These are phyloP conservation scores for Termitomyces sp. DNA, from an alignment of 768 basidiomycete species.

Conservation along the genomic window DNA sequence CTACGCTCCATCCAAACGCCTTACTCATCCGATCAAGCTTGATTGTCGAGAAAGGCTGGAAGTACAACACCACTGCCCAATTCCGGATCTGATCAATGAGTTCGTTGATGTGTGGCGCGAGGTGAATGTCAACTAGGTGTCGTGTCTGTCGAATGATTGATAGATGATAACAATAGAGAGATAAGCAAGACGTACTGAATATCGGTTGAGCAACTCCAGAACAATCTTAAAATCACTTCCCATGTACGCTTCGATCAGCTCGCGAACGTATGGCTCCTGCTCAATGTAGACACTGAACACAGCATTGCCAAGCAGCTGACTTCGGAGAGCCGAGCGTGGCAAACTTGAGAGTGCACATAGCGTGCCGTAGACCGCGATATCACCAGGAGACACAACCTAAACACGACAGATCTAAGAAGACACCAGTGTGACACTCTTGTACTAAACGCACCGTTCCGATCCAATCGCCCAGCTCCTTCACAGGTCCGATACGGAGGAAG, in stretches of 20 bases:
- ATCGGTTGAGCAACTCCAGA: constrained; percentile 67
- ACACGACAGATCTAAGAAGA: background rate
- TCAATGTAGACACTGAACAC: constrained; percentile 78
- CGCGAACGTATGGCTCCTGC: constrained; percentile 83
- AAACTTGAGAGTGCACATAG: constrained; percentile 82
- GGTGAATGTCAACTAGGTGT: constrained; percentile 76
- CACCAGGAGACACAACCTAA: constrained; percentile 74
- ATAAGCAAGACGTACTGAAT: constrained; percentile 51
- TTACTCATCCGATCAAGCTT: constrained; percentile 79
- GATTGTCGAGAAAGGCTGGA: constrained; percentile 87
- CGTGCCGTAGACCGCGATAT: constrained; percentile 85
- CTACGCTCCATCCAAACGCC: constrained; percentile 81
- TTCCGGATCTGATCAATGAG: constrained; percentile 72
- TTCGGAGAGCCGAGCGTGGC: constrained; percentile 66
- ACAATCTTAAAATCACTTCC: constrained; percentile 83
- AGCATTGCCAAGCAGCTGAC: constrained; percentile 65
- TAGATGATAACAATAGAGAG: background rate
- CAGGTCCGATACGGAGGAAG: constrained; percentile 67
- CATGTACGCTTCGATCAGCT: constrained; percentile 84
- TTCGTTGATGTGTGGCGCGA: constrained; percentile 62
- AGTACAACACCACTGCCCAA: constrained; percentile 82
- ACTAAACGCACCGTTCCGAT: constrained; percentile 53
- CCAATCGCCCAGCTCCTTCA: constrained; percentile 76
- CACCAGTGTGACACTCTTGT: background rate
- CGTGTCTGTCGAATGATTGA: constrained; percentile 54